Evolutionary conservation across 257 asterid genomes (phyloP).

Genomic region (Solanum virginianum): DNA sequence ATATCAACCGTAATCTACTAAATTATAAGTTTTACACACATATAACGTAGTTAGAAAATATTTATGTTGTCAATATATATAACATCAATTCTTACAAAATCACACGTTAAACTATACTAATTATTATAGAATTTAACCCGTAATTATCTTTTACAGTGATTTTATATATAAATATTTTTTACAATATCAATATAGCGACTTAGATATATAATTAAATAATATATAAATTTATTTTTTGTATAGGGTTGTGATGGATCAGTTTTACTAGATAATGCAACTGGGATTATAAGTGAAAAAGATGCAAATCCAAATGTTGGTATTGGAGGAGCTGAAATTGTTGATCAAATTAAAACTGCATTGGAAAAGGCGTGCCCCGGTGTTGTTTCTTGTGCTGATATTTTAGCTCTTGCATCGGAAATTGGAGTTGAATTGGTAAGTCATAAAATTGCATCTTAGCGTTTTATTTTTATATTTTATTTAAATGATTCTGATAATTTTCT

Average conservation of each 20-base stretch:
- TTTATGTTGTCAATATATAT: no score
- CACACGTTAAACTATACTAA: no score
- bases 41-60: background rate
- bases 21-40: background rate
- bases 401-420: conserved; percentile 18
- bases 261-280: conserved; percentile 15
- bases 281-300: conserved; percentile 18
- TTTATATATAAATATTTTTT: background rate
- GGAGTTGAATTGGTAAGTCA: conserved; percentile 13
- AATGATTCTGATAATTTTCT: background rate
- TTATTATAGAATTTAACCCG: background rate
- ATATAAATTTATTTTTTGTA: background rate
- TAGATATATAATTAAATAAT: background rate
- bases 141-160: background rate
- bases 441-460: background rate
- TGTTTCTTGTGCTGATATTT: conserved; percentile 33
- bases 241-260: conserved; percentile 34
- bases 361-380: conserved; percentile 23
- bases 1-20: no score
- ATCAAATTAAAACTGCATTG: conserved; percentile 20
- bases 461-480: background rate
- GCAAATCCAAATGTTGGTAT: conserved; percentile 6
- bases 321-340: conserved; percentile 17
- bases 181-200: background rate
- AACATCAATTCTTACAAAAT: no score